Evolutionary conservation across 2,329 filamentous ascomycete species (phyloP).

Genomic region (Hymenoscyphus fraxineus): DNA sequence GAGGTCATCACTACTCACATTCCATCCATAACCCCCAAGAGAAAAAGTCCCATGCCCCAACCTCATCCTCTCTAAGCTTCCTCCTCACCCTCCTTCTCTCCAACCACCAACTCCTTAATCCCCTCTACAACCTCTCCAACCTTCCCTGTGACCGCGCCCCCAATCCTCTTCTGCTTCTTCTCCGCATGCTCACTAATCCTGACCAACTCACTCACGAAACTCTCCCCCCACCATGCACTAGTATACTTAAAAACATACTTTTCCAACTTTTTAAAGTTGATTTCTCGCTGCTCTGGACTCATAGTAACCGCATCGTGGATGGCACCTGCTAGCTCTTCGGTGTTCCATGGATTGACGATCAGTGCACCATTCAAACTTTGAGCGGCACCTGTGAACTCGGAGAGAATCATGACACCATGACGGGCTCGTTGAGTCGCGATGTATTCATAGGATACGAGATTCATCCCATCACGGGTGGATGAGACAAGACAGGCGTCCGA

Average conservation of each 20-base stretch:
- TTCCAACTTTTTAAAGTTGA: slow-evolving; percentile 88
- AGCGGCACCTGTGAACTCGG: slow-evolving; percentile 92
- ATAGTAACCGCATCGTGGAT: slow-evolving; percentile 97
- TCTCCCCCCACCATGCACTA: slow-evolving; percentile 93
- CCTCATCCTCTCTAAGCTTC: neutral
- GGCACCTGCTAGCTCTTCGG: slow-evolving; percentile 86
- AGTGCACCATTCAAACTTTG: slow-evolving; percentile 91
- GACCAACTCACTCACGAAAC: slow-evolving; percentile 78
- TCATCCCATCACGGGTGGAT: slow-evolving; percentile 98
- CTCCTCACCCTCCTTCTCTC: slow-evolving; percentile 8
- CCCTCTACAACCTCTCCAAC: slow-evolving; percentile 22
- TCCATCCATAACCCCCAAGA: neutral
- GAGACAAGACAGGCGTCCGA: slow-evolving; percentile 91
- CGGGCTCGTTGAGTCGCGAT: slow-evolving; percentile 89
- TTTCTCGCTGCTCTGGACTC: slow-evolving; percentile 78
- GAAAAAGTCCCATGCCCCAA: neutral
- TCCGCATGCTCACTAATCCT: slow-evolving; percentile 34
- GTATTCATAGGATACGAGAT: slow-evolving; percentile 96
- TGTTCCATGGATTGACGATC: slow-evolving; percentile 98
- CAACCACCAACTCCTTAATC: slow-evolving; percentile 18
- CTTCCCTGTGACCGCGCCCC: slow-evolving; percentile 13
- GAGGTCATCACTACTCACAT: too few species aligned
- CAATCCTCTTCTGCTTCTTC: slow-evolving; percentile 29
- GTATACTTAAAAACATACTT: slow-evolving; percentile 98
- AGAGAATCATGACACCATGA: slow-evolving; percentile 90